A percentile compares a stretch with the other conserved stretches of the same genome.
Conservation (phyloP, 305 asterid genomes). For the Fraxinus paxiana region DNA sequence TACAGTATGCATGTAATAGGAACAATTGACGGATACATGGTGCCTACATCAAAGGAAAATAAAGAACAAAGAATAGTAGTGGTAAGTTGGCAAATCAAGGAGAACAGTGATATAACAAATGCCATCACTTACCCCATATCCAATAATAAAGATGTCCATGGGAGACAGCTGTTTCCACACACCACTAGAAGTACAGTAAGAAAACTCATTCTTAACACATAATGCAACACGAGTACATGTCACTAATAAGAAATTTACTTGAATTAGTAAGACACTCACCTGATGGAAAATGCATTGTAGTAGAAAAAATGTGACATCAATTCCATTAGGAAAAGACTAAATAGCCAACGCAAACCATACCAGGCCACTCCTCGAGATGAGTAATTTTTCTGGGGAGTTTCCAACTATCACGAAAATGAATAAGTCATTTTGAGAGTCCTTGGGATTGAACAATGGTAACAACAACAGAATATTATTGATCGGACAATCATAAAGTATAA, state of each 20-base stretch:
- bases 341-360: constrained; percentile 83
- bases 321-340: constrained; percentile 77
- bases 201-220: constrained; percentile 20
- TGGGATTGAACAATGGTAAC: constrained; percentile 1
- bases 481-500: constrained; percentile 1
- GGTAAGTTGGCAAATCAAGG: constrained; percentile 1
- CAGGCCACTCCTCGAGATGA: constrained; percentile 54
- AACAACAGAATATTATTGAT: neutral
- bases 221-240: constrained; percentile 11
- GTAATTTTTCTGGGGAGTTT: constrained; percentile 65
- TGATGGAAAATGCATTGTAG: constrained; percentile 87
- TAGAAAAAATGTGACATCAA: constrained; percentile 75
- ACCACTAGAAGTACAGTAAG: constrained; percentile 48
- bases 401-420: constrained; percentile 57
- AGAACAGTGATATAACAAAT: constrained; percentile 19
- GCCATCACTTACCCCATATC: constrained; percentile 80
- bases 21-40: constrained; percentile 7
- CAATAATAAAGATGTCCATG: constrained; percentile 77
- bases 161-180: constrained; percentile 86
- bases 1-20: constrained; percentile 5
- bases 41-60: constrained; percentile 9
- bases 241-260: neutral
- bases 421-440: constrained; percentile 9
- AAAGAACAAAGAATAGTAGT: constrained; percentile 20
- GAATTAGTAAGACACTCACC: constrained; percentile 48